phyloP scores from a whole-genome alignment of 108 stramenopile species.

The Cyclostephanos invisitatus region DNA sequence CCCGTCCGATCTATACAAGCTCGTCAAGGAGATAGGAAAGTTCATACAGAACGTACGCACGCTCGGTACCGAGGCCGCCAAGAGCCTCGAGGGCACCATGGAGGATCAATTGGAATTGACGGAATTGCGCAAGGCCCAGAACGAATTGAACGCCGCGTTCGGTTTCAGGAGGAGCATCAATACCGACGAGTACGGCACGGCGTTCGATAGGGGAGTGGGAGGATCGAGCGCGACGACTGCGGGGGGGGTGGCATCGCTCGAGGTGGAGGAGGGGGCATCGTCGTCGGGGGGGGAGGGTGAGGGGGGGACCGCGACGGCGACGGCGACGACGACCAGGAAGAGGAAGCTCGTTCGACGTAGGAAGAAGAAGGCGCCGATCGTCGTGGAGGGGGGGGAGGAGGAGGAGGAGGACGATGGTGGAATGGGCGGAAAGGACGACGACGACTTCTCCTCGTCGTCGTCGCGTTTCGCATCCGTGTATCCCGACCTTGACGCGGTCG shows the following conservation, averaged over 20 bases:
- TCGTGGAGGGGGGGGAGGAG: constrained; percentile 15
- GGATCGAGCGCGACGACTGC: constrained; percentile 15
- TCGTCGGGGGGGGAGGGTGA: constrained; percentile 11
- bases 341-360: constrained; percentile 23
- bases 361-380: constrained; percentile 39
- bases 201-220: constrained; percentile 32
- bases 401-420: not conserved
- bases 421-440: constrained; percentile 1
- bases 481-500: constrained; percentile 51
- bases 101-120: constrained; percentile 83
- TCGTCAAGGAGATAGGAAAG: constrained; percentile 87
- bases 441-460: not conserved
- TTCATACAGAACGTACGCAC: constrained; percentile 81
- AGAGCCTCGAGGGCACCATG: constrained; percentile 76
- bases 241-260: constrained; percentile 1
- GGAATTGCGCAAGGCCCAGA: constrained; percentile 81
- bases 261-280: not conserved
- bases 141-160: constrained; percentile 83
- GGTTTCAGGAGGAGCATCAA: constrained; percentile 88
- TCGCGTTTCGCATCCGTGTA: constrained; percentile 20
- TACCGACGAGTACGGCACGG: constrained; percentile 60
- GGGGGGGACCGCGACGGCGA: constrained; percentile 14
- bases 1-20: constrained; percentile 84
- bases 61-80: constrained; percentile 67
- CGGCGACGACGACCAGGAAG: constrained; percentile 35